Evolutionary conservation across 1,139 yeast species (phyloP).

Genomic region (Nakaseomyces sp.): DNA sequence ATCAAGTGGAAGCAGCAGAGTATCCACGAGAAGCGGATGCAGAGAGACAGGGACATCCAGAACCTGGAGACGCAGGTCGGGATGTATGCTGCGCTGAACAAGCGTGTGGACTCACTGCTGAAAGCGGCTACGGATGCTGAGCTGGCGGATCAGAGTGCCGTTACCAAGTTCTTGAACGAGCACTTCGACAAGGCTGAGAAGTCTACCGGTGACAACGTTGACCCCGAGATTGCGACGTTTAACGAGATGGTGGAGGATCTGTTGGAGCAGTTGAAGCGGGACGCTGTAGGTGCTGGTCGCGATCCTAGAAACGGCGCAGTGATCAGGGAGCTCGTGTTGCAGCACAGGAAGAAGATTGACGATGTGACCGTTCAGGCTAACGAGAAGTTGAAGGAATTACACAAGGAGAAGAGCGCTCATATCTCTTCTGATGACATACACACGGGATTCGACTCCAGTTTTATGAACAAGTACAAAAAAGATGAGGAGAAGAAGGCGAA

Average conservation of each 20-base stretch:
- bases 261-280: conserved; percentile 58
- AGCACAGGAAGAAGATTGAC: conserved; percentile 64
- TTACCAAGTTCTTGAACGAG: conserved; percentile 39
- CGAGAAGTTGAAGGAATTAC: conserved; percentile 53
- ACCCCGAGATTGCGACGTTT: conserved; percentile 64
- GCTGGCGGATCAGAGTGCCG: conserved; percentile 34
- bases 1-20: conserved; percentile 96
- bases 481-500: conserved; percentile 13
- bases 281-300: conserved; percentile 43
- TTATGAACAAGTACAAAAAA: conserved; percentile 49
- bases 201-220: conserved; percentile 45
- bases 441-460: conserved; percentile 87
- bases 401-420: conserved; percentile 61
- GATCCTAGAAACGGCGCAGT: conserved; percentile 38
- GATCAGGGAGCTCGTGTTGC: conserved; percentile 39
- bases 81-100: conserved; percentile 70
- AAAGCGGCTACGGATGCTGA: conserved; percentile 31
- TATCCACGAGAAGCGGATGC: conserved; percentile 85
- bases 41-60: conserved; percentile 67
- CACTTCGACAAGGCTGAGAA: conserved; percentile 54
- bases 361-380: conserved; percentile 52
- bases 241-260: conserved; percentile 91
- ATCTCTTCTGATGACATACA: conserved; percentile 87
- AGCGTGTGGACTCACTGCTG: conserved; percentile 59
- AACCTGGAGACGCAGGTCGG: conserved; percentile 62